Conservation (phyloP, 73 alveolate genomes). For the Paramecium pentaurelia region DNA sequence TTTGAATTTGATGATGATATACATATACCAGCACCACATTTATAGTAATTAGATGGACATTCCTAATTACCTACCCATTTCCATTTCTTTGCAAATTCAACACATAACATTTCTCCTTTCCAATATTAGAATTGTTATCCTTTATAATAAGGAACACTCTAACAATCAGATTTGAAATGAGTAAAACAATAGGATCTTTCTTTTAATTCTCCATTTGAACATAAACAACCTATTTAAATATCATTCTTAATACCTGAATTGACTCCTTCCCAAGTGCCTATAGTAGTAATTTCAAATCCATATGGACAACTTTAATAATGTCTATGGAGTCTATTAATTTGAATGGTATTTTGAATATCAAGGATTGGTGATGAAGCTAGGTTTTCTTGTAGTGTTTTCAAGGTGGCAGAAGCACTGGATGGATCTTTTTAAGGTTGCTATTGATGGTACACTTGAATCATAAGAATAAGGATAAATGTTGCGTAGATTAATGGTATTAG, state of each 20-base stretch:
- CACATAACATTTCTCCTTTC: not conserved
- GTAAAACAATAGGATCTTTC: constrained; percentile 7
- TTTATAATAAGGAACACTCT: not conserved
- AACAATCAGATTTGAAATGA: not conserved
- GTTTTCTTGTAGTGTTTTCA: not conserved
- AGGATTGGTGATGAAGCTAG: not conserved
- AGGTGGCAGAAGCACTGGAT: not conserved
- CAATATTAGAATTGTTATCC: not conserved
- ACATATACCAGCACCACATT: not conserved
- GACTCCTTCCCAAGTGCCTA: constrained; percentile 38
- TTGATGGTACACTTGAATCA: not conserved
- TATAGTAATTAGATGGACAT: not conserved
- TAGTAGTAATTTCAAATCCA: not conserved
- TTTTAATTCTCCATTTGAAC: not conserved
- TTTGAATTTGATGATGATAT: not conserved
- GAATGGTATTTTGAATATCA: not conserved
- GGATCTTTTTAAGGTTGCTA: not conserved
- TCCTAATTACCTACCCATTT: constrained; percentile 3
- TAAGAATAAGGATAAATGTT: not conserved
- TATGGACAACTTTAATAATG: constrained; percentile 21
- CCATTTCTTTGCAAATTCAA: constrained; percentile 2
- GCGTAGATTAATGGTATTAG: not conserved
- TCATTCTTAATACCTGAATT: not conserved
- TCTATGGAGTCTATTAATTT: not conserved
- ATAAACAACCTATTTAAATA: not conserved